Base-by-base conservation (phyloP, 1,284 basidiomycete genomes). In the Ceratobasidium sp. region DNA sequence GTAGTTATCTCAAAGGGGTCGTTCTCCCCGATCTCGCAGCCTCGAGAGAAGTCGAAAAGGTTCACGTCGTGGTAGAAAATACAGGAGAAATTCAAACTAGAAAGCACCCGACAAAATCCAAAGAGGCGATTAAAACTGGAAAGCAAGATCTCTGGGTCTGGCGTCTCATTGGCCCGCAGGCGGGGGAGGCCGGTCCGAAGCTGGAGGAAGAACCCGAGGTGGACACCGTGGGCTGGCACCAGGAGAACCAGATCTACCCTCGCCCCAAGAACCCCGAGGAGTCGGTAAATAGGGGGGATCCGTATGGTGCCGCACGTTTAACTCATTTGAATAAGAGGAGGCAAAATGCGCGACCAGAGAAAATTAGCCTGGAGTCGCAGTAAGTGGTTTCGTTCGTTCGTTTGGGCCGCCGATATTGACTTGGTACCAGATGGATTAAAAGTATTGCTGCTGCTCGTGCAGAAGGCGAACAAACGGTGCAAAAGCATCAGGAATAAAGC, bases 121-220 rank as follows among this genome's bases (percentile, higher is more conserved):
- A 46, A 31, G 5, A 31, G 37, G 66, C 66, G 54, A 58, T 58
- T 5, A 27, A 24, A n/a, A 41, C 13, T 34, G 66, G 66, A 29
- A n/a, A n/a, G 8, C 39, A 24, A 19, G 66, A 71, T 19, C 1
- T 71, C 4, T 71, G 66, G 66, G 37, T 51, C 24, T 71, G 66
- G 66, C 53, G 66, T 46, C 41, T 71, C 1, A 58, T 2, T 9
- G 66, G 66, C 16, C 39, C 22, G 5, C 66, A 71, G 43, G 39
- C 7, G 41, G 39, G 59, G 41, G 53, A n/a, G 1, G 14, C 19
- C 6, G 29, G n/a, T 19, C 66, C 41, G 24, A 22, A 46, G 53
- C 54, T 71, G 13, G 66, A 71, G 22, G 66, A 71, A 1, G 66
- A 71, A 24, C 66, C 66, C 24, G 22, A 27, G 24, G 63, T 53